Evolutionary conservation across 106 monocot species (phyloP).

Genomic region (Triglochin maritima): DNA sequence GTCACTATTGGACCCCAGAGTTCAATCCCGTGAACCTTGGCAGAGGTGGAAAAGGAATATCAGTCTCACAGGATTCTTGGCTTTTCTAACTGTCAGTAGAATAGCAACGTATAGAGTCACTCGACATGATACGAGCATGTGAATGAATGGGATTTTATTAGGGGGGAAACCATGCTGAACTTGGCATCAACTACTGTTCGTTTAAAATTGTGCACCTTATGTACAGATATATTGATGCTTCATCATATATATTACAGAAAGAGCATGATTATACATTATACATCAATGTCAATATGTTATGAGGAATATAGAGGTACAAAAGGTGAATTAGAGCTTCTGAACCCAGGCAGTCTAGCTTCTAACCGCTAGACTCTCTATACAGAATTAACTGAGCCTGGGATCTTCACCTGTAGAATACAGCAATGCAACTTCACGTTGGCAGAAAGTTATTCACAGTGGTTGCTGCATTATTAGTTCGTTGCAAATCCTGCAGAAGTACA

Average conservation of each 20-base stretch:
- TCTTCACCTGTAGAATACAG: not conserved
- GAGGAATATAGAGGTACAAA: not conserved
- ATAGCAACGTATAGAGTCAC: not conserved
- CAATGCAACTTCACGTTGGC: slow-evolving; percentile 9
- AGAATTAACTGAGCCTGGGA: slow-evolving; percentile 1
- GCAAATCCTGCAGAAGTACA: slow-evolving; percentile 18
- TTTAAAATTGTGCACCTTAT: not conserved
- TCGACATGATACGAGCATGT: not conserved
- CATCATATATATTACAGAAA: not conserved
- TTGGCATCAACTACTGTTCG: not conserved
- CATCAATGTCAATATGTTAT: not conserved
- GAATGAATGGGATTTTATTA: not conserved
- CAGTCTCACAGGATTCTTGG: no score
- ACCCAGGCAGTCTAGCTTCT: slow-evolving; percentile 1
- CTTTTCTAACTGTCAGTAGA: not conserved
- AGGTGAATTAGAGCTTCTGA: not conserved
- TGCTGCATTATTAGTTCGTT: slow-evolving; percentile 19
- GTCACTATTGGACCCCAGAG: no score
- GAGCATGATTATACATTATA: not conserved
- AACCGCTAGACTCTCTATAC: slow-evolving; percentile 2
- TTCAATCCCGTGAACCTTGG: not conserved
- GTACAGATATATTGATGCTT: not conserved
- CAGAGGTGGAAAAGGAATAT: not conserved
- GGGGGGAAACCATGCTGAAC: not conserved
- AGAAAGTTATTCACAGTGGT: slow-evolving; percentile 31